Conservation (phyloP, 306 rosid species). For the Calophaca sinica region DNA sequence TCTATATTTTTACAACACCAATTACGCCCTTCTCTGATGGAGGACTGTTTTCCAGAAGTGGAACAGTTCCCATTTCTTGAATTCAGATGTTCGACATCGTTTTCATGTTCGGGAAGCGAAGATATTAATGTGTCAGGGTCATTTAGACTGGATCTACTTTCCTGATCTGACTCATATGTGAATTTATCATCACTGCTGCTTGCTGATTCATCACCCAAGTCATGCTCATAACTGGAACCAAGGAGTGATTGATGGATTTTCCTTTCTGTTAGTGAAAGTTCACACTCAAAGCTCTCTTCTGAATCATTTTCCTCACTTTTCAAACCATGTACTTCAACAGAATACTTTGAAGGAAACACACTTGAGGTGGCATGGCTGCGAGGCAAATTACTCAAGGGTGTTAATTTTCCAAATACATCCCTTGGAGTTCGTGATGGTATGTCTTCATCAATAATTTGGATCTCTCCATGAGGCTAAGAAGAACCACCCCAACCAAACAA, state of each 20-base stretch:
- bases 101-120: conserved; percentile 53
- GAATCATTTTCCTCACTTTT: conserved; percentile 60
- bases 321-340: conserved; percentile 49
- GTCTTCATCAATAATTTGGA: conserved; percentile 93
- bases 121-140: conserved; percentile 55
- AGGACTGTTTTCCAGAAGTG: conserved; percentile 53
- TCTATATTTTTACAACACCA: conserved; percentile 45
- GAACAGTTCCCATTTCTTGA: conserved; percentile 60
- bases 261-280: conserved; percentile 68
- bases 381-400: conserved; percentile 52
- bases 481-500: conserved; percentile 39
- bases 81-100: conserved; percentile 46
- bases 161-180: conserved; percentile 57
- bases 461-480: conserved; percentile 84
- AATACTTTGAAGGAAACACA: conserved; percentile 45
- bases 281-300: conserved; percentile 80
- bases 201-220: conserved; percentile 60
- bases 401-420: conserved; percentile 70
- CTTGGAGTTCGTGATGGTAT: conserved; percentile 78
- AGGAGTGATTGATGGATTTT: conserved; percentile 66
- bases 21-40: conserved; percentile 46
- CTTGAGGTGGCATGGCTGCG: conserved; percentile 27
- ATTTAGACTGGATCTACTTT: conserved; percentile 48
- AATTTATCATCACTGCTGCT: conserved; percentile 58
- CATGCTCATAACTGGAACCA: conserved; percentile 56